Evolutionary conservation across 768 basidiomycete genomes (phyloP).

Genomic region (Russula lepida): DNA sequence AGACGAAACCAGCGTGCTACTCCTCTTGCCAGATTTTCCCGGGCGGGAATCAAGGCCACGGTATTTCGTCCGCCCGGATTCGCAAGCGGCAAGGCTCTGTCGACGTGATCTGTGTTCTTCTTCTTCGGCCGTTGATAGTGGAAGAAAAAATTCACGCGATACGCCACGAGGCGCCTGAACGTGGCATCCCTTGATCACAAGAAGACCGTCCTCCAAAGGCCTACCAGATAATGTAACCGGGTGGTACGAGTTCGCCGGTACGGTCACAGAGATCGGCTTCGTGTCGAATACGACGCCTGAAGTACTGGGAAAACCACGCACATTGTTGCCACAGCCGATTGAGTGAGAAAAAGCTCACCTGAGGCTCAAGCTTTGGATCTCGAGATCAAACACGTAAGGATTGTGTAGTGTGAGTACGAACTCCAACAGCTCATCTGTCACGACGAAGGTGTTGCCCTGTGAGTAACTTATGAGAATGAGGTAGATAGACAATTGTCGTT

Average conservation of each 20-base stretch:
- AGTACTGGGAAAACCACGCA: constrained; percentile 43
- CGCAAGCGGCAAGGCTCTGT: constrained; percentile 54
- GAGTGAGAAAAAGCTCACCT: constrained; percentile 44
- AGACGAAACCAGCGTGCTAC: constrained; percentile 22
- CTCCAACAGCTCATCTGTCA: constrained; percentile 78
- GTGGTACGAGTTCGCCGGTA: constrained; percentile 72
- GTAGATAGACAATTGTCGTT: background rate
- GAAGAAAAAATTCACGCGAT: constrained; percentile 64
- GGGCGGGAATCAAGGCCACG: constrained; percentile 63
- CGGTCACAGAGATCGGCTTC: constrained; percentile 48
- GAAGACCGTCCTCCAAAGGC: constrained; percentile 53
- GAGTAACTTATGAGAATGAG: background rate
- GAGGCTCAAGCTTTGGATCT: constrained; percentile 70
- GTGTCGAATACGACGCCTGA: constrained; percentile 71
- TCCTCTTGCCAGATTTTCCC: constrained; percentile 42
- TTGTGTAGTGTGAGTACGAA: constrained; percentile 81
- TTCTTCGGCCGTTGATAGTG: constrained; percentile 63
- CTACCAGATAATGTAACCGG: constrained; percentile 62
- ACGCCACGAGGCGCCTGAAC: constrained; percentile 70
- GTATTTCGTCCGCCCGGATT: constrained; percentile 64
- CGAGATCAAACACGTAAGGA: constrained; percentile 87
- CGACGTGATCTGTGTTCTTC: constrained; percentile 50
- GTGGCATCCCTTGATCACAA: constrained; percentile 70
- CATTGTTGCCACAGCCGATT: background rate
- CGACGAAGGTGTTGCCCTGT: constrained; percentile 56